Base-by-base conservation (phyloP, 352 stramenopile genomes). In the Pythium chondricola region DNA sequence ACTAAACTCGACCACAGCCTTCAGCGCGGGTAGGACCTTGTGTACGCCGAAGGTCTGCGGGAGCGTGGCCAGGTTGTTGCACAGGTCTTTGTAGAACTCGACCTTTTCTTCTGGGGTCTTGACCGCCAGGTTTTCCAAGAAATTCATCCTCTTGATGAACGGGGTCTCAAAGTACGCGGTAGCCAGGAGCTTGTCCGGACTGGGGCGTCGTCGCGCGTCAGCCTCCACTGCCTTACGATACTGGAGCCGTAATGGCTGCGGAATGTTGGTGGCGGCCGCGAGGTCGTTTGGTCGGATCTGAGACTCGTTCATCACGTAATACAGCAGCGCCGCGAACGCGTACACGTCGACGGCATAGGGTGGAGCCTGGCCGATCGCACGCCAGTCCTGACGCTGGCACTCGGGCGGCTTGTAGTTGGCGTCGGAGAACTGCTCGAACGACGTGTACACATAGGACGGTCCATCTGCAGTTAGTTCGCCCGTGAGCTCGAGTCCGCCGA, bases 51-150 rank as follows among this genome's bases (percentile, higher is more conserved):
- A 91, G 9, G 63, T 68, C 27, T 68, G 64, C 7, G 85, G 85
- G 35, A 95, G 48, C 13, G 72, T 71, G 13, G 71, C 50, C 25
- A 93, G 26, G 37, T 86, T 75, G n/a, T 74, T 67, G 26, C 74
- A 67, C 17, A 98, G 68, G 40, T 95, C 91, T 70, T 98, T 95
- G 72, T 97, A 96, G 56, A 97, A 97, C 26, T 75, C 73, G 30
- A 96, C 85, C 52, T 97, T 97, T 57, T 97, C 87, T 41, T 98
- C 90, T 0, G 90, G 74, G 0, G 86, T 91, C 65, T 98, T 97
- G 31, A 97, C 71, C 6, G 83, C 71, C 24, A 98, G 69, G 62
- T 98, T 95, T 58, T 97, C 86, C 18, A 98, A 52, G 63, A 97
- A 96, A 40, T 87, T 69, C 77, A 98, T 92, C n/a, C 89, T 74